Conservation (phyloP, 768 basidiomycete species). For the Tulasnella sp. region DNA sequence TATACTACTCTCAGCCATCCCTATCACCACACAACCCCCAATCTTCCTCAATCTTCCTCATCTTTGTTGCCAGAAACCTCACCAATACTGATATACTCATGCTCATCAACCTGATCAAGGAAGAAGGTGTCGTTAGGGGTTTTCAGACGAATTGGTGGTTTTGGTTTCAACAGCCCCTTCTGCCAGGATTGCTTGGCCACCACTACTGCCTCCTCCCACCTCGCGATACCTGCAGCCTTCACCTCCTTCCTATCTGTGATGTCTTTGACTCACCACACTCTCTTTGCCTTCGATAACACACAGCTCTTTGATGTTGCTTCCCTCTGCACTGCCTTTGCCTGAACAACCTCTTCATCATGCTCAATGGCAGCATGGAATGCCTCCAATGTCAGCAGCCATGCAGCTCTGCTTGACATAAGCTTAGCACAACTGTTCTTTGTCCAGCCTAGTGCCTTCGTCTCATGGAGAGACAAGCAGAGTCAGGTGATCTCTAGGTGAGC, state of each 20-base stretch:
- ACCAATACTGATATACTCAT: background rate
- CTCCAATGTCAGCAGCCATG: background rate
- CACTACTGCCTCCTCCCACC: background rate
- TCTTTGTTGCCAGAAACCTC: background rate
- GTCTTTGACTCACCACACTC: background rate
- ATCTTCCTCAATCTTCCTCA: constrained; percentile 1
- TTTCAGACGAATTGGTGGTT: background rate
- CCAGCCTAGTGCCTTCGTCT: background rate
- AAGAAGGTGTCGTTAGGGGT: background rate
- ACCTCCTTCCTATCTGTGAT: background rate
- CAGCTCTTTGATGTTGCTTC: background rate
- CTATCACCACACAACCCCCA: background rate
- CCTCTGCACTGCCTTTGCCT: background rate
- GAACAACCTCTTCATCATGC: background rate
- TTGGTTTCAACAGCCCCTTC: background rate
- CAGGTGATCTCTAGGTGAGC: background rate
- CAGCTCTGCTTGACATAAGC: background rate
- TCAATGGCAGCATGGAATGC: background rate
- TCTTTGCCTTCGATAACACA: background rate
- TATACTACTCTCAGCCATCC: background rate
- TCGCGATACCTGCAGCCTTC: background rate
- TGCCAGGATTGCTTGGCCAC: background rate
- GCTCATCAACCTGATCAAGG: background rate
- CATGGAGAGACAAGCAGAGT: background rate
- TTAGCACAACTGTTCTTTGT: background rate